These are phyloP conservation scores for Morella rubra DNA, from an alignment of 306 rosid genomes.

Conservation along the genomic window DNA sequence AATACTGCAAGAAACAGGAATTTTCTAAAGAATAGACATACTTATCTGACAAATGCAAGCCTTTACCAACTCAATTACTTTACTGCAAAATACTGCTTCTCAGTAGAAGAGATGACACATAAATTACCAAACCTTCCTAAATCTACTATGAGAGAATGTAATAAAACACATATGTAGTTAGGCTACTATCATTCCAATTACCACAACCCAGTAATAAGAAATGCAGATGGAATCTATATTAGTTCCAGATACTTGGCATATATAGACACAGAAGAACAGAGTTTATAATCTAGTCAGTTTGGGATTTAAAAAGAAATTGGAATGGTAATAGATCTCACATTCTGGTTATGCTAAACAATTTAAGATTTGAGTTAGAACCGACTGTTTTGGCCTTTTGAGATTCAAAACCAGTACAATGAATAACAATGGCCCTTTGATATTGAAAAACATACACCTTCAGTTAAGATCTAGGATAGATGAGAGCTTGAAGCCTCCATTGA, in stretches of 20 bases:
- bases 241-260: neutral
- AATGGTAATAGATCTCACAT: neutral
- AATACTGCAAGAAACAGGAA: slow-evolving; percentile 20
- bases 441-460: neutral
- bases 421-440: neutral
- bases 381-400: too few relatives aligned
- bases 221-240: neutral
- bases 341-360: neutral
- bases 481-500: neutral
- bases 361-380: too few relatives aligned
- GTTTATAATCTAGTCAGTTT: neutral
- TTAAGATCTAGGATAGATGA: neutral
- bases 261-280: too few relatives aligned
- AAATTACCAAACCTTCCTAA: slow-evolving; percentile 7
- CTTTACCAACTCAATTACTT: slow-evolving; percentile 10
- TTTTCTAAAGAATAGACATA: slow-evolving; percentile 16
- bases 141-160: slow-evolving; percentile 1
- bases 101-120: slow-evolving; percentile 6
- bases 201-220: neutral
- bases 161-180: neutral
- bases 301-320: too few relatives aligned
- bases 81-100: slow-evolving; percentile 10
- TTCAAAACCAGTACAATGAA: neutral
- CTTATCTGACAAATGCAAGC: slow-evolving; percentile 5
- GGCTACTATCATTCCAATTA: neutral